These are phyloP conservation scores for Pseudogymnoascus sp. DNA, from an alignment of 2,329 filamentous ascomycete genomes.

Conservation along the genomic window DNA sequence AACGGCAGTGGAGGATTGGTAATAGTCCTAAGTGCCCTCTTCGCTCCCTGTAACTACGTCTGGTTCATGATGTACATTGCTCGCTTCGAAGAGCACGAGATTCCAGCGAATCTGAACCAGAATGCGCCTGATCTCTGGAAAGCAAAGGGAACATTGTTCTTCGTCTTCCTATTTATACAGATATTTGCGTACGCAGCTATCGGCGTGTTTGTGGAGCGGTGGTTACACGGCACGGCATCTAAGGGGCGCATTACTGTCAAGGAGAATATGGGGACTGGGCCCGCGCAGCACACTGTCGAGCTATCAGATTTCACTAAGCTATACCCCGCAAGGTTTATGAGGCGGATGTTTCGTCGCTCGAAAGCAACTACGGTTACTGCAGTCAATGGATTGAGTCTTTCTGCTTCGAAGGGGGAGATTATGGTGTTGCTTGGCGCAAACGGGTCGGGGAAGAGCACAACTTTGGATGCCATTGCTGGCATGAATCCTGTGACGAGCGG, in stretches of 20 bases:
- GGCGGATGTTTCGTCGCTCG: conserved; percentile 23
- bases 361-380: conserved; percentile 65
- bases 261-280: conserved; percentile 22
- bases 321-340: conserved; percentile 56
- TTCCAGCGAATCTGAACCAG: conserved; percentile 52
- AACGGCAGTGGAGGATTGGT: conserved; percentile 53
- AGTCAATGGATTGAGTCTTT: conserved; percentile 65
- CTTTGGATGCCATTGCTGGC: conserved; percentile 79
- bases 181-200: conserved; percentile 70
- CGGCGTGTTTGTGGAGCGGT: conserved; percentile 65
- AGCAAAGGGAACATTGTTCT: conserved; percentile 67
- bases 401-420: conserved; percentile 71
- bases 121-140: conserved; percentile 61
- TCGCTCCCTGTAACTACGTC: conserved; percentile 82
- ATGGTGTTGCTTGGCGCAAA: conserved; percentile 82
- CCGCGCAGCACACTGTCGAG: conserved; percentile 51
- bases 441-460: conserved; percentile 84
- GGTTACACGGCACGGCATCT: conserved; percentile 67
- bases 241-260: conserved; percentile 48
- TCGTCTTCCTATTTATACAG: conserved; percentile 70
- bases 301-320: conserved; percentile 70
- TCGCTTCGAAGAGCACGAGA: conserved; percentile 60
- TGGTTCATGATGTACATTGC: conserved; percentile 71
- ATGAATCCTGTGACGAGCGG: conserved; percentile 70
- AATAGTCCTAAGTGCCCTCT: conserved; percentile 64